Conservation (phyloP, 768 basidiomycete genomes). For the Pisolithus marmoratus region DNA sequence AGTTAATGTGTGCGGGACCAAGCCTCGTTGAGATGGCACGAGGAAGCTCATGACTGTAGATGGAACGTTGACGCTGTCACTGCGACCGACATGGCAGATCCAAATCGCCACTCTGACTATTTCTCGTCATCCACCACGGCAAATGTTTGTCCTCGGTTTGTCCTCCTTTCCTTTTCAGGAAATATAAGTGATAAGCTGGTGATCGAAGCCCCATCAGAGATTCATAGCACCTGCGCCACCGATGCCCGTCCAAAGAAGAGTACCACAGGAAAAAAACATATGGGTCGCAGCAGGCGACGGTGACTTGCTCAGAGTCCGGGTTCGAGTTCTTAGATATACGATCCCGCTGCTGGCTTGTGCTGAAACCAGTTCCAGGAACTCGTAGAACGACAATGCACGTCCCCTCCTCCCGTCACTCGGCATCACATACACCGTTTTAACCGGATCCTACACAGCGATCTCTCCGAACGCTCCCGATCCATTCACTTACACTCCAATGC, state of each 20-base stretch:
- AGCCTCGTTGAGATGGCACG: constrained; percentile 30
- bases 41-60: constrained; percentile 28
- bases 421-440: constrained; percentile 25
- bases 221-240: constrained; percentile 20
- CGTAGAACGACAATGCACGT: constrained; percentile 54
- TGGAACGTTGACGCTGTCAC: constrained; percentile 14
- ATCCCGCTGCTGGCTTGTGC: constrained; percentile 2
- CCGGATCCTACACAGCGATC: constrained; percentile 36
- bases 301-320: constrained; percentile 70
- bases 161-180: too few species aligned
- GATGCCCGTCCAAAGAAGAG: constrained; percentile 31
- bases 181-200: too few species aligned
- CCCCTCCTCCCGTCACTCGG: constrained; percentile 9
- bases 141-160: too few species aligned
- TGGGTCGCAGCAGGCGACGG: constrained; percentile 95
- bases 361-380: constrained; percentile 39
- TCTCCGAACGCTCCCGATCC: constrained; percentile 69
- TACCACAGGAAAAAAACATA: constrained; percentile 51
- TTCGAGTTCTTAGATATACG: constrained; percentile 24
- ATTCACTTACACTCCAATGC: constrained; percentile 84
- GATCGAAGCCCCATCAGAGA: too few species aligned
- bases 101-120: too few species aligned
- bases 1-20: constrained; percentile 20
- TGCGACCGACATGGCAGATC: too few species aligned
- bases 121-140: too few species aligned